phyloP scores from a whole-genome alignment of 768 basidiomycete species.

The Auricularia auricula-judae region DNA sequence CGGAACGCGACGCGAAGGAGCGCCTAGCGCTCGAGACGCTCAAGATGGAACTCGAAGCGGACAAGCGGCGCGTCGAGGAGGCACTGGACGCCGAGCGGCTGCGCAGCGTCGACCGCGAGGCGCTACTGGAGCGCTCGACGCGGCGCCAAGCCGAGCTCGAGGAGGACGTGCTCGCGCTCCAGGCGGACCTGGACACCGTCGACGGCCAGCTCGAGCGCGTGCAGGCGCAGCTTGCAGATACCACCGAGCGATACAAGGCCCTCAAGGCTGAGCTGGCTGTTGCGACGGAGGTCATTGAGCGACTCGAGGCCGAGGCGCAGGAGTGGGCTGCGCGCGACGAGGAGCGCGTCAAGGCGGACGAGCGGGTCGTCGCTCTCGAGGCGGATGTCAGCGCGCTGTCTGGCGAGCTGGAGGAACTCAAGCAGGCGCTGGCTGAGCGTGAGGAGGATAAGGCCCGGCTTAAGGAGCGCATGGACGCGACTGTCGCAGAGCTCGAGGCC shows the following conservation, averaged over 20 bases:
- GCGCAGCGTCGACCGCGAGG: conserved; percentile 73
- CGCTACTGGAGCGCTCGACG: conserved; percentile 71
- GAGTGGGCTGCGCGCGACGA: conserved; percentile 57
- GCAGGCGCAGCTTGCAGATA: conserved; percentile 64
- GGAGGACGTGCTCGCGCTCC: conserved; percentile 71
- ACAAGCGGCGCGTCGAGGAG: conserved; percentile 73
- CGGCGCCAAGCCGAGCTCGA: conserved; percentile 75
- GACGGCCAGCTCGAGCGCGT: conserved; percentile 81
- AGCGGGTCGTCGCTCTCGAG: conserved; percentile 47
- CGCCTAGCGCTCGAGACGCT: conserved; percentile 65
- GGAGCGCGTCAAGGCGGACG: conserved; percentile 45
- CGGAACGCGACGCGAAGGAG: conserved; percentile 79
- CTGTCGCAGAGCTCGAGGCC: conserved; percentile 55
- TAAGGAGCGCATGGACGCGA: conserved; percentile 62
- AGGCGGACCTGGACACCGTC: conserved; percentile 72
- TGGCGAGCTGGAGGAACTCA: conserved; percentile 57
- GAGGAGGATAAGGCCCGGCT: conserved; percentile 68
- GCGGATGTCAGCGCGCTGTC: conserved; percentile 50
- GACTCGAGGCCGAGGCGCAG: conserved; percentile 67
- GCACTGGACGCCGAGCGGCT: conserved; percentile 75
- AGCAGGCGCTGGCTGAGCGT: conserved; percentile 55
- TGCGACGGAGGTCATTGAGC: conserved; percentile 76
- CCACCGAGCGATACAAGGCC: conserved; percentile 65
- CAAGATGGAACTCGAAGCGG: conserved; percentile 72
- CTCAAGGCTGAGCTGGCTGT: conserved; percentile 67